Percentiles rank a stretch among this genome's conserved stretches.
Conservation (phyloP, 768 basidiomycete genomes). For the Albatrellus ellisii region DNA sequence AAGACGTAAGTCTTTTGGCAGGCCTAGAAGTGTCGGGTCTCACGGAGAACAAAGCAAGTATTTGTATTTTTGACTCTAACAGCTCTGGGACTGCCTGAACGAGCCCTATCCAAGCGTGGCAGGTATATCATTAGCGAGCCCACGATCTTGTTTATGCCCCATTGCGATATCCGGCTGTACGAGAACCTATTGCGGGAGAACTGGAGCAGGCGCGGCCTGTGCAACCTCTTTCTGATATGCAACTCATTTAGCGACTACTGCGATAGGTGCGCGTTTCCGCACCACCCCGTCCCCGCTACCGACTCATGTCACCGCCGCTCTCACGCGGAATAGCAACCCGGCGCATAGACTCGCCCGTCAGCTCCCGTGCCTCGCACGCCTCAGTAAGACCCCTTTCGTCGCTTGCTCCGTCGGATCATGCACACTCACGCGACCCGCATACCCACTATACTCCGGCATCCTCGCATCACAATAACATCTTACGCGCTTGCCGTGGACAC, state of each 20-base stretch:
- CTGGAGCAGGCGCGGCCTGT: conserved; percentile 35
- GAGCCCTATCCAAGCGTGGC: conserved; percentile 18
- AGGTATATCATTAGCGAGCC: conserved; percentile 24
- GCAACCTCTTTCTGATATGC: conserved; percentile 42
- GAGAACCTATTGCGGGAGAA: conserved; percentile 51
- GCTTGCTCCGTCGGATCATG: conserved; percentile 4
- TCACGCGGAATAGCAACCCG: conserved; percentile 32
- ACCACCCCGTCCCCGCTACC: not conserved
- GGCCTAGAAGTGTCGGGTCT: conserved; percentile 23
- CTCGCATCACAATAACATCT: not conserved
- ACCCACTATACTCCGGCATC: conserved; percentile 10
- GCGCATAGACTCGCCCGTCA: conserved; percentile 33
- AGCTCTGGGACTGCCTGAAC: conserved; percentile 3
- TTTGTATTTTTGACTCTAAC: conserved; percentile 6
- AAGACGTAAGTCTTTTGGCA: conserved; percentile 39
- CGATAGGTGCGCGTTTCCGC: conserved; percentile 20
- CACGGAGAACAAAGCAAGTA: conserved; percentile 39
- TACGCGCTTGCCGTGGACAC: not conserved
- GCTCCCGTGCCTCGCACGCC: conserved; percentile 38
- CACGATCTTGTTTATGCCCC: conserved; percentile 68
- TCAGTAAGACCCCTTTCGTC: conserved; percentile 30
- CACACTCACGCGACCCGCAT: conserved; percentile 5
- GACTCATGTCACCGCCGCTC: not conserved
- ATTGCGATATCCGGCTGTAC: conserved; percentile 63
- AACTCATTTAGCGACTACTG: conserved; percentile 56